Base-by-base conservation (phyloP, 805 yeast genomes). In the Aciculoconidium aculeatum region DNA sequence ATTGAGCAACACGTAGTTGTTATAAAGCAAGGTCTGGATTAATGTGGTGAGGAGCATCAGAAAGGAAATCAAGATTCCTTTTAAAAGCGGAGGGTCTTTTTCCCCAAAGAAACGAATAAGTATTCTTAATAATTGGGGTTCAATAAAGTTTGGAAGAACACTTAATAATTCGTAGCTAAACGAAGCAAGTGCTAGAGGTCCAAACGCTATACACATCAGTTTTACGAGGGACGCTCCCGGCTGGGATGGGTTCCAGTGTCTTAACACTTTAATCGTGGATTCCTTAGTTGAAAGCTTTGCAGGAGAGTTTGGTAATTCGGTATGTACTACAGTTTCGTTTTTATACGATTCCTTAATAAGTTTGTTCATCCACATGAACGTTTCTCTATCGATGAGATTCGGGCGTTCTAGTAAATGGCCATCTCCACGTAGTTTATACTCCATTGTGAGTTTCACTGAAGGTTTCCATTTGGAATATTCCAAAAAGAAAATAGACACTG, bases 41-140 rank as follows among this genome's bases (percentile, higher is more conserved):
- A 85, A 46, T 0, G 86, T 75, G 5, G 75, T 67, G 4, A 59
- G 34, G 46, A 86, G 80, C 76, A 87, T 74, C 3, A 69, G 67
- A 9, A 71, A 17, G 0, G 90, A 77, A 31, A 86, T 68, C 32
- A 75, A 54, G 23, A 76, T 55, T 6, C 95, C 94, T 33, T 71
- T 61, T 8, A 77, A 51, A 11, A 74, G 44, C 3, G 80, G 77
- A 4, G 46, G 41, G 12, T 35, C 21, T 7, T 63, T 62, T n/a
- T 68, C 74, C 28, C 70, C 67, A 36, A 79, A 74, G 44, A 71
- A 78, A 30, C 60, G 51, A 41, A 88, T 86, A 38, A 88, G 65
- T 6, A 69, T 45, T 32, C 81, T 69, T 32, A 90, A 61, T 15
- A 88, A 56, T 45, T 85, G 95, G 0, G 97, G 97, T 56, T 86